A percentile compares a stretch with the other conserved stretches of the same genome.
These are phyloP conservation scores for Cytospora paraplurivora DNA, from an alignment of 2,329 filamentous ascomycete species.

Conservation along the genomic window DNA sequence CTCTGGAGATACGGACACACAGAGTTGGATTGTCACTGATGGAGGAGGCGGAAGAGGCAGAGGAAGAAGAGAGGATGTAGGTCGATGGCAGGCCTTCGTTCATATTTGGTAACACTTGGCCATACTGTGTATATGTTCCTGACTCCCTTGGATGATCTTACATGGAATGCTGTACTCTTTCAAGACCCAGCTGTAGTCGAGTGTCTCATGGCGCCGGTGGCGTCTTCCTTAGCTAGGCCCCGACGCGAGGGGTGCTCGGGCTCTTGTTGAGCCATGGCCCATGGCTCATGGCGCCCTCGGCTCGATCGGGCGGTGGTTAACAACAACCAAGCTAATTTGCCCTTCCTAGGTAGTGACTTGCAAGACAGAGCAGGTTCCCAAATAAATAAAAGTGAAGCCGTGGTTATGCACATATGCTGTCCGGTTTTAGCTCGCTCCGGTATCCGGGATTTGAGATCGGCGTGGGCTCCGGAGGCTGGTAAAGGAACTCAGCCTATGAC, in stretches of 20 bases:
- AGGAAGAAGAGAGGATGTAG: neutral
- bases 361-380: neutral
- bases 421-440: neutral
- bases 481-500: no score
- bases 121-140: conserved; percentile 2
- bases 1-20: neutral
- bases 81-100: conserved; percentile 5
- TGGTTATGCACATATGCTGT: neutral
- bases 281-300: conserved; percentile 7
- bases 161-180: conserved; percentile 6
- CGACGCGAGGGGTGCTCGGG: neutral
- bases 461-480: neutral
- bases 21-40: no score
- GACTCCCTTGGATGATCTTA: conserved; percentile 16
- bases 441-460: neutral
- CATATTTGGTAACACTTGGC: conserved; percentile 17
- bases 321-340: neutral
- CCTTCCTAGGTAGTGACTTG: no score
- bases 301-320: conserved; percentile 17
- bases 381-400: neutral
- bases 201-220: conserved; percentile 13
- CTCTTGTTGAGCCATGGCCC: neutral
- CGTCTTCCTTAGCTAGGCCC: conserved; percentile 6
- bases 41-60: neutral
- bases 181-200: conserved; percentile 3